Evolutionary conservation across 108 stramenopile species (phyloP).

Genomic region (Craspedostauros australis): DNA sequence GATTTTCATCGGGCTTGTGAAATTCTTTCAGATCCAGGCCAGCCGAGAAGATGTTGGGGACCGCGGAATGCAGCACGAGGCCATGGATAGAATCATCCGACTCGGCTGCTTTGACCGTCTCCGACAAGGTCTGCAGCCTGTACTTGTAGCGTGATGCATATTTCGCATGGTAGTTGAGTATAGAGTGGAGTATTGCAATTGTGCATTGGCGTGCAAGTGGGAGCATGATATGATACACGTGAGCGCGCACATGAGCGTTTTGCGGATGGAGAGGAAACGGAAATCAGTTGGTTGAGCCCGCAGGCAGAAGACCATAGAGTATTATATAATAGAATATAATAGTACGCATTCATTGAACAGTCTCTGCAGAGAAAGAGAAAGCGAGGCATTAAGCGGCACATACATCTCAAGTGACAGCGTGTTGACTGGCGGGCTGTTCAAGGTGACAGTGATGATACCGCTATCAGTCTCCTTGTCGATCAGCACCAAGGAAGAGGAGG

Average conservation of each 20-base stretch:
- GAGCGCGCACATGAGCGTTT: too few species aligned
- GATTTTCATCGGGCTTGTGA: slow-evolving; percentile 43
- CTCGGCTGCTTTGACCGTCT: slow-evolving; percentile 54
- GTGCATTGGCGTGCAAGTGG: slow-evolving; percentile 1
- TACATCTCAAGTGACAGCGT: slow-evolving; percentile 76
- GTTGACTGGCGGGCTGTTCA: slow-evolving; percentile 82
- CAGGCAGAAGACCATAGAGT: too few species aligned
- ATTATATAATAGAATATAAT: not conserved
- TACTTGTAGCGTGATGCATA: not conserved
- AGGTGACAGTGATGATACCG: slow-evolving; percentile 50
- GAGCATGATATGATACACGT: too few species aligned
- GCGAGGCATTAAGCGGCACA: too few species aligned
- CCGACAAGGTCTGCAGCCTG: slow-evolving; percentile 55
- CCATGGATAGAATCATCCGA: slow-evolving; percentile 34
- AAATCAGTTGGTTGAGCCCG: too few species aligned
- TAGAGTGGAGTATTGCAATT: not conserved
- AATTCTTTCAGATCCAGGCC: slow-evolving; percentile 79
- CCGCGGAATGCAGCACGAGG: slow-evolving; percentile 54
- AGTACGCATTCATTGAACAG: not conserved
- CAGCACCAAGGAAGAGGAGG: slow-evolving; percentile 39
- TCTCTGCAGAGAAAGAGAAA: not conserved
- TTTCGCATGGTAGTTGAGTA: not conserved
- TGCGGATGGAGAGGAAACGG: too few species aligned
- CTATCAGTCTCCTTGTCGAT: slow-evolving; percentile 36
- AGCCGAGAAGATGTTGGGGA: slow-evolving; percentile 70